Evolutionary conservation across 78 protist genomes (phyloP), one percentile per base, ranked within the genome.

Genomic region (Dictyostelium purpureum): DNA sequence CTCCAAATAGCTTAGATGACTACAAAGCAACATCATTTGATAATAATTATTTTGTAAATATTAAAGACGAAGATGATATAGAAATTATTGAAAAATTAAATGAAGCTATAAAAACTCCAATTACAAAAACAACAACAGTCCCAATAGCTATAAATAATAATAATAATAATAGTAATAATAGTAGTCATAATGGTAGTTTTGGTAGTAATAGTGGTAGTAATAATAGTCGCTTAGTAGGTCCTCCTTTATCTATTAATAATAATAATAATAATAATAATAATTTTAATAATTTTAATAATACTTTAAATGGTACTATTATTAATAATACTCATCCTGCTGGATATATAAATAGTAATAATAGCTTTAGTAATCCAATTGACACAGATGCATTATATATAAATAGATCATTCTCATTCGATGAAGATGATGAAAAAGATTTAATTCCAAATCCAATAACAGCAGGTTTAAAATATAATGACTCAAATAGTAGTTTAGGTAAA

Each of bases 81-180:
- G 81, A 75, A 75, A 75, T 75, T 6, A 75, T 75, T 52, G 45
- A 38, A 51, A 75, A 75, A 21, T 38, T 75, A 28, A 75, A 75
- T 75, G 81, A 75, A 24, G 81, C 81, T 26, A 75, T 75, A 66
- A 42, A 75, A 51, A 75, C 81, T 42, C 52, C 81, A 75, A 75
- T 75, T 51, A 24, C 81, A 40, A 69, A 69, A 69, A 49, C 54
- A 14, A 21, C 76, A 40, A 69, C 76, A 21, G 21, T 42, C 10
- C 76, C 76, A 69, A 35, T 42, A 7, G 31, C 47, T 40, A 42
- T 42, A n/a, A n/a, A n/a, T n/a, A 69, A 21, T 38, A 35, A 35
- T 40, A 67, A 24, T 9, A 69, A 24, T 19, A 42, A 24, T 69
- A 18, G 33, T 19, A 42, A 10, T 40, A 14, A 7, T 49, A 11